Evolutionary conservation across 306 rosid species (phyloP).

Genomic region (Dicorynia guianensis): DNA sequence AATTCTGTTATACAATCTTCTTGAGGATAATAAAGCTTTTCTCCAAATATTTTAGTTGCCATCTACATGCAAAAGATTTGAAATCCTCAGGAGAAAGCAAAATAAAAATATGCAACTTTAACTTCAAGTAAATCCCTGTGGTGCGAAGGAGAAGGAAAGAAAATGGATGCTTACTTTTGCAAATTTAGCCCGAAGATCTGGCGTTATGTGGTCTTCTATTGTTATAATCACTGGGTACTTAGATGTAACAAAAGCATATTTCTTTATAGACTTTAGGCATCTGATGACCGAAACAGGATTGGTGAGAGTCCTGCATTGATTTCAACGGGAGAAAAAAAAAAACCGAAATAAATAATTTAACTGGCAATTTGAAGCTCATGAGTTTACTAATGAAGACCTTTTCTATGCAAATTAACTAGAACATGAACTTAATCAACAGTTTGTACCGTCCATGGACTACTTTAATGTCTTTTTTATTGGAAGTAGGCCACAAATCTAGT

Average conservation of each 20-base stretch:
- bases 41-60: constrained; percentile 75
- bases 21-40: constrained; percentile 69
- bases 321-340: constrained; percentile 8
- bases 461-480: constrained; percentile 71
- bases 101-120: neutral
- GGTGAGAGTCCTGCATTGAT: constrained; percentile 80
- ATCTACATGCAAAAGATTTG: constrained; percentile 58
- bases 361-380: neutral
- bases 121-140: neutral
- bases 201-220: constrained; percentile 88
- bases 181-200: constrained; percentile 76
- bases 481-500: constrained; percentile 91
- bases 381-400: too few relatives aligned
- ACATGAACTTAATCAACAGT: constrained; percentile 12
- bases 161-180: constrained; percentile 62
- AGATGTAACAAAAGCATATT: constrained; percentile 80
- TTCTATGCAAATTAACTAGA: too few relatives aligned
- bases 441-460: constrained; percentile 93
- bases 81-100: constrained; percentile 24
- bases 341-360: neutral
- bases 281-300: constrained; percentile 74
- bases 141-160: neutral
- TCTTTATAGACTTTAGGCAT: constrained; percentile 77
- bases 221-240: constrained; percentile 89
- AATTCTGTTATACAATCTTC: constrained; percentile 64